phyloP scores from a whole-genome alignment of 2,329 filamentous ascomycete genomes.

The Magnaporthiopsis rhizophila region DNA sequence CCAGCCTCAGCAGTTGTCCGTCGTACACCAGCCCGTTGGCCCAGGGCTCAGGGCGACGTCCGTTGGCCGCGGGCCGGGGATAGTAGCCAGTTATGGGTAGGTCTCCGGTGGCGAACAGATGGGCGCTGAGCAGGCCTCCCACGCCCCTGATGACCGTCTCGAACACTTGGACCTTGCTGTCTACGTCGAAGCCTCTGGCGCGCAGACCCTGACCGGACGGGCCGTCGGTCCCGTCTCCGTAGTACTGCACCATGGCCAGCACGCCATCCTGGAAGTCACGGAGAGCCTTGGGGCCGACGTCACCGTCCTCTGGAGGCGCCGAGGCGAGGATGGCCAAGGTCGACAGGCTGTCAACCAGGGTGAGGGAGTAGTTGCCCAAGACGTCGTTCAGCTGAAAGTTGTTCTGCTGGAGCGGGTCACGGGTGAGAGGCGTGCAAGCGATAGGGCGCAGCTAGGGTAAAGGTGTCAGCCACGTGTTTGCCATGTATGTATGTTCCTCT shows the following conservation, averaged over 20 bases:
- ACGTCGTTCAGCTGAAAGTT: conserved; percentile 91
- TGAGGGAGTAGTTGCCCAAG: conserved; percentile 93
- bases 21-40: conserved; percentile 73
- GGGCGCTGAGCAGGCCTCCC: conserved; percentile 83
- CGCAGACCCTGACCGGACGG: conserved; percentile 61
- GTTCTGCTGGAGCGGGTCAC: conserved; percentile 70
- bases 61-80: conserved; percentile 28
- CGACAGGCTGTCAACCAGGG: conserved; percentile 88
- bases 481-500: neutral
- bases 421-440: conserved; percentile 73
- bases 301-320: conserved; percentile 47
- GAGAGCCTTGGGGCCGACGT: conserved; percentile 53
- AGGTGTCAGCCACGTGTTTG: neutral
- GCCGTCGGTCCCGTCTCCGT: conserved; percentile 74
- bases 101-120: conserved; percentile 86
- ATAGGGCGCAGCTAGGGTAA: conserved; percentile 65
- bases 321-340: conserved; percentile 89
- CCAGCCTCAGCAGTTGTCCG: conserved; percentile 83
- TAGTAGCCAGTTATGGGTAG: conserved; percentile 77
- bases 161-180: conserved; percentile 98
- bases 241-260: conserved; percentile 65
- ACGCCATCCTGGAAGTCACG: conserved; percentile 75
- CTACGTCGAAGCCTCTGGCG: conserved; percentile 79
- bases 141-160: conserved; percentile 94
- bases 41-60: conserved; percentile 56